Evolutionary conservation across 1,284 basidiomycete species (phyloP).

Genomic region (Leccinum cinnamomeum): DNA sequence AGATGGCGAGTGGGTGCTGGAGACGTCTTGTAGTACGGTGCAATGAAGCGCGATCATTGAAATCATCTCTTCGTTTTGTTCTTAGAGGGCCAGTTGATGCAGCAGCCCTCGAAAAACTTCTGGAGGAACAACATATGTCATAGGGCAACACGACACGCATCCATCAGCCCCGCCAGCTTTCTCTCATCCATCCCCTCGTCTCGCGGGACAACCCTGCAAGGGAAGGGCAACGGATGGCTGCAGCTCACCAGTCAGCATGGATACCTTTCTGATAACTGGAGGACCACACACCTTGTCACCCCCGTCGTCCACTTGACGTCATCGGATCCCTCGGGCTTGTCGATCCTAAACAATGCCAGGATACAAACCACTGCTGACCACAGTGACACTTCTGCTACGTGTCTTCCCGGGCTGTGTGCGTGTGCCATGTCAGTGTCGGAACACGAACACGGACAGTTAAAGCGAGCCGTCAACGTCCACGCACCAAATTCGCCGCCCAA

Average conservation of each 20-base stretch:
- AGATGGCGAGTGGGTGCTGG: neutral
- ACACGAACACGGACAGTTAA: too few relatives aligned
- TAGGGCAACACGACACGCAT: too few relatives aligned
- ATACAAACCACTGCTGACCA: too few relatives aligned
- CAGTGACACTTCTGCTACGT: too few relatives aligned
- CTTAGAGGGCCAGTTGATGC: neutral
- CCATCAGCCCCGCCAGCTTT: neutral
- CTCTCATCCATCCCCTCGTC: neutral
- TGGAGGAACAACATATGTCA: too few relatives aligned
- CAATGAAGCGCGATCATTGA: neutral
- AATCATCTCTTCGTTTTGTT: neutral
- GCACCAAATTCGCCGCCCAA: too few relatives aligned
- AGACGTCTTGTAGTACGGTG: neutral
- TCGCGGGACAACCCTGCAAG: neutral
- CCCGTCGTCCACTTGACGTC: slow-evolving; percentile 16
- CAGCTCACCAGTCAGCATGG: too few relatives aligned
- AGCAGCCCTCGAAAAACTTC: too few relatives aligned
- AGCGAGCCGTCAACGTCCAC: too few relatives aligned
- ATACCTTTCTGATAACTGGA: too few relatives aligned
- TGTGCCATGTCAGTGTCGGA: too few relatives aligned
- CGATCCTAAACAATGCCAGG: neutral
- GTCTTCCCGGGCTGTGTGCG: too few relatives aligned
- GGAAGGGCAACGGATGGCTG: neutral
- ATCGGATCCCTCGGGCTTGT: slow-evolving; percentile 9
- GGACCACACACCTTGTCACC: neutral